phyloP scores from a whole-genome alignment of 1,139 yeast genomes.

The Pichia sp. region DNA sequence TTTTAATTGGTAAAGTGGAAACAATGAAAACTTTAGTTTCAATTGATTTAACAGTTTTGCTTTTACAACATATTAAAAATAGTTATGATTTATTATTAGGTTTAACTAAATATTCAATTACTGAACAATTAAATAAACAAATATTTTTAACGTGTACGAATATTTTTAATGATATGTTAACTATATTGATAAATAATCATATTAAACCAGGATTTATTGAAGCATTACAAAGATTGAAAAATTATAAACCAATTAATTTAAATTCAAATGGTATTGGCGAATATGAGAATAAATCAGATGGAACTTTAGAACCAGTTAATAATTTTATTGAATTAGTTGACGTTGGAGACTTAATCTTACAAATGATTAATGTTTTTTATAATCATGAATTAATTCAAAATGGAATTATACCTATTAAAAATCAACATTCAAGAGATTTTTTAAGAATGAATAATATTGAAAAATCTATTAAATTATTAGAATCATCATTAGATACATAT shows the following conservation, averaged over 20 bases:
- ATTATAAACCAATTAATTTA: slow-evolving; percentile 53
- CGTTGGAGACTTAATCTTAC: slow-evolving; percentile 87
- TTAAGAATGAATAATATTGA: slow-evolving; percentile 74
- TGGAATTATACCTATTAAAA: slow-evolving; percentile 38
- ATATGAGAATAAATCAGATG: slow-evolving; percentile 19
- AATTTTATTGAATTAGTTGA: slow-evolving; percentile 86
- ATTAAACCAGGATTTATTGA: slow-evolving; percentile 75
- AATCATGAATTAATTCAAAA: slow-evolving; percentile 72
- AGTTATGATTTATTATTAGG: slow-evolving; percentile 33
- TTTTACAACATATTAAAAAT: slow-evolving; percentile 39
- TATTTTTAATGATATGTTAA: slow-evolving; percentile 61
- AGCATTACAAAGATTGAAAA: slow-evolving; percentile 63
- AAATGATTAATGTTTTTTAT: slow-evolving; percentile 87
- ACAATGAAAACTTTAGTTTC: slow-evolving; percentile 40
- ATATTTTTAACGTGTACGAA: slow-evolving; percentile 34
- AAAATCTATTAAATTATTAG: slow-evolving; percentile 61
- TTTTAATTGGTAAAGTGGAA: slow-evolving; percentile 37
- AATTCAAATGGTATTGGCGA: slow-evolving; percentile 27
- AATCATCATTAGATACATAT: slow-evolving; percentile 72
- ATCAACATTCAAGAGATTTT: slow-evolving; percentile 61
- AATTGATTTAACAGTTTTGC: slow-evolving; percentile 39
- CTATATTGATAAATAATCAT: slow-evolving; percentile 64
- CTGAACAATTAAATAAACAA: slow-evolving; percentile 24
- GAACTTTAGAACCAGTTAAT: slow-evolving; percentile 67
- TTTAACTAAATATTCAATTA: slow-evolving; percentile 28